A percentile compares a stretch with the other conserved stretches of the same genome.
These are phyloP conservation scores for Apiospora phragmitis DNA, from an alignment of 2,329 filamentous ascomycete genomes.

Conservation along the genomic window DNA sequence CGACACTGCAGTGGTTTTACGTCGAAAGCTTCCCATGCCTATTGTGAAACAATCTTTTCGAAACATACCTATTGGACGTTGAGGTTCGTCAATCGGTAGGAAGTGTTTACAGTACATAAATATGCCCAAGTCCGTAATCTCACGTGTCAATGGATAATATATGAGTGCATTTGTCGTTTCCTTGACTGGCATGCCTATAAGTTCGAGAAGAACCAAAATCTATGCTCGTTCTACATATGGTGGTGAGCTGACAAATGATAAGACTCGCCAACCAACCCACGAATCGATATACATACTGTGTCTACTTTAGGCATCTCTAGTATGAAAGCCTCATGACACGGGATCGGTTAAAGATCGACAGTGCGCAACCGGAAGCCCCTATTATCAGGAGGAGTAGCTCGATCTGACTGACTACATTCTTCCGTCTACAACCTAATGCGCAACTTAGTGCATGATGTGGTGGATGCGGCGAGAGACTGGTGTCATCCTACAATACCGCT, in stretches of 20 bases:
- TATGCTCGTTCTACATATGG: background rate
- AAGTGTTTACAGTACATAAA: background rate
- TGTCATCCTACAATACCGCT: background rate
- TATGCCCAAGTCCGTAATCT: background rate
- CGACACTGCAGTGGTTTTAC: background rate
- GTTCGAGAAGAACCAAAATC: background rate
- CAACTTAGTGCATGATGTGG: background rate
- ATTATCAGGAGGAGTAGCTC: background rate
- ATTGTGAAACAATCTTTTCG: background rate
- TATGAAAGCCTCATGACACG: background rate
- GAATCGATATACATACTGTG: background rate
- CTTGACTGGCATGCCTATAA: no score
- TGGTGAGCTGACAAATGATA: background rate
- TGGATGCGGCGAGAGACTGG: background rate
- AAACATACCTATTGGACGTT: background rate
- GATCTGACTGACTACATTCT: constrained; percentile 2
- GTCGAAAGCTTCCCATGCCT: background rate
- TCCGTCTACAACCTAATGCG: background rate
- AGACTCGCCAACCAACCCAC: background rate
- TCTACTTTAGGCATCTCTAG: background rate
- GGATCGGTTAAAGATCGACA: background rate
- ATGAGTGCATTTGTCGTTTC: background rate
- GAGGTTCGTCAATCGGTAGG: background rate
- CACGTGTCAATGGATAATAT: background rate
- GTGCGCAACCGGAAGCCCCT: background rate